Conservation (phyloP, 225 moss, liverwort and hornwort species). For the Polytrichum formosum region DNA sequence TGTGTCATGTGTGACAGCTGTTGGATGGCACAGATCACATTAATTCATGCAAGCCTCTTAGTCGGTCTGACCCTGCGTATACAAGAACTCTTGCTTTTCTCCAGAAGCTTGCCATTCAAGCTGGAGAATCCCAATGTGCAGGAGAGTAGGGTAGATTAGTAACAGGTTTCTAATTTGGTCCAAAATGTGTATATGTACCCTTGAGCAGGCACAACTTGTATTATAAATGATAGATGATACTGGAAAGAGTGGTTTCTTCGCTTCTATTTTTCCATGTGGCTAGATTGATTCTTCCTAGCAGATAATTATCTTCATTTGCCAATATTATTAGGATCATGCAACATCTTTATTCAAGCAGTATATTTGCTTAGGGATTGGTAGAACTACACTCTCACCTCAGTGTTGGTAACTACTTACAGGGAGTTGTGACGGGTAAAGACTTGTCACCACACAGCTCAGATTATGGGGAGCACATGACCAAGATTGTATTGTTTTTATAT, state of each 20-base stretch:
- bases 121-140: constrained; percentile 27
- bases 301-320: no score
- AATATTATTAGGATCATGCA: no score
- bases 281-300: no score
- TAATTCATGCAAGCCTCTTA: constrained; percentile 92
- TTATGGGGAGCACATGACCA: no score
- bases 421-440: no score
- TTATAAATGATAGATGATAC: background rate
- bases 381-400: no score
- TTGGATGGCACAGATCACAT: constrained; percentile 95
- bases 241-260: background rate
- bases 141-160: background rate
- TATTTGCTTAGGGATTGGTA: no score
- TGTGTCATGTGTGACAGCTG: constrained; percentile 45
- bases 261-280: background rate
- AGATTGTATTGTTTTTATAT: no score
- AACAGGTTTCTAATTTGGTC: background rate
- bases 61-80: constrained; percentile 83
- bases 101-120: constrained; percentile 41
- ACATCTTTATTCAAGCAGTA: no score
- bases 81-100: constrained; percentile 81
- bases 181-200: background rate
- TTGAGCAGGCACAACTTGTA: background rate
- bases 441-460: no score
- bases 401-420: no score